These are phyloP conservation scores for Xylaria cubensis DNA, from an alignment of 495 filamentous ascomycete species.

Conservation along the genomic window DNA sequence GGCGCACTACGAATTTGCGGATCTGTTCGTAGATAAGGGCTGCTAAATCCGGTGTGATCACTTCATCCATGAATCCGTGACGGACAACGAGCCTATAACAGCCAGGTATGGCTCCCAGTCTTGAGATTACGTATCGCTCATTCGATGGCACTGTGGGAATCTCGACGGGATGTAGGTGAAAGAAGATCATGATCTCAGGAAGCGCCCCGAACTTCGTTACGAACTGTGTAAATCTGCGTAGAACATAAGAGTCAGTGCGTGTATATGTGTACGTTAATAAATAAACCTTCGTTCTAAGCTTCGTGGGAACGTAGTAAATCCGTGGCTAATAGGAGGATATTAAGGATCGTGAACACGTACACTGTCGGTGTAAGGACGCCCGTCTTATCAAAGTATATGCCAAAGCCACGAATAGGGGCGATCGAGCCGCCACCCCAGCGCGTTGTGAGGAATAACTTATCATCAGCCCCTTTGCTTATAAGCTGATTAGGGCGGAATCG, in stretches of 20 bases:
- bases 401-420: constrained; percentile 58
- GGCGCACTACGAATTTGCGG: constrained; percentile 55
- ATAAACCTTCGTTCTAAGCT: background rate
- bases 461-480: constrained; percentile 40
- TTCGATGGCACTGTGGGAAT: constrained; percentile 54
- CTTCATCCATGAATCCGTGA: constrained; percentile 73
- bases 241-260: background rate
- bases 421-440: constrained; percentile 55
- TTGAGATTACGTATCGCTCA: constrained; percentile 50
- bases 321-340: background rate
- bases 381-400: constrained; percentile 72
- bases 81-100: constrained; percentile 71
- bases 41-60: constrained; percentile 68
- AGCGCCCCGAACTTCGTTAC: constrained; percentile 65
- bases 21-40: constrained; percentile 66
- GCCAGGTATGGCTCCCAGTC: constrained; percentile 55
- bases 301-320: background rate
- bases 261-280: background rate
- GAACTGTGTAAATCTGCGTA: constrained; percentile 62
- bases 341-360: background rate
- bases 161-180: constrained; percentile 66
- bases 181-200: constrained; percentile 66
- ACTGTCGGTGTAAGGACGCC: constrained; percentile 62
- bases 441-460: constrained; percentile 42
- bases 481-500: constrained; percentile 58